Base-by-base conservation (phyloP, 148 eudicot genomes). In the Rhododendron ferrugineum region DNA sequence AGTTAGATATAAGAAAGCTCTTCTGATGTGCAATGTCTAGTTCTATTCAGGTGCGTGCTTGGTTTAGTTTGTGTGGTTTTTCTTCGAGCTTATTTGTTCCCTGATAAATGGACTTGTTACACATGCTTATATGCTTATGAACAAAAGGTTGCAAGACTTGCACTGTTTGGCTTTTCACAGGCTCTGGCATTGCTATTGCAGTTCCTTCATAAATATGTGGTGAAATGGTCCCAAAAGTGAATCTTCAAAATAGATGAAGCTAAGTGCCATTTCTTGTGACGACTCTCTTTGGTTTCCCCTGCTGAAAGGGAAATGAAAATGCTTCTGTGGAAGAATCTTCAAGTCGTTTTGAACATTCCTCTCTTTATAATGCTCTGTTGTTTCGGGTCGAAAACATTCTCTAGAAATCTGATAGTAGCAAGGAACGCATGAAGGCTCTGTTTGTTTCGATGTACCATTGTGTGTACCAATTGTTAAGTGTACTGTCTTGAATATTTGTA, bases 1-100 rank as follows among this genome's bases (percentile, higher is more conserved):
- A 72, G 52, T 85, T 54, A 64, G 76, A 11, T 23, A 82, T 82
- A 28, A 74, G 76, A 40, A 56, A 76, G 60, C 85, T 75, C 79
- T 56, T 40, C 34, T 56, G 79, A 81, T 56, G 60, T 83, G 68
- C 80, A 74, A 74, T 82, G 16, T 50, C n/a, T 66, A 44, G 77
- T 64, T 49, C 66, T 22, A 20, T 49, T 52, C 23, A 36, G n/a
- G 58, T 66, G 64, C 64, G 58, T 66, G 64, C 64, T 64, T 62
- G 37, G 37, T n/a, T 23, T 81, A 37, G 37, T 22, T 22, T 37
- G 14, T 2, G 20, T 16, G 23, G 44, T 36, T 37, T 58, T 37
- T 74, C 46, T 76, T 37, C 16, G 15, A 44, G 30, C 81, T 46
- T 11, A 14, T 47, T 78, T n/a, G 34, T 49, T 26, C 13, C 20